These are phyloP conservation scores for Umbelopsis isabellina DNA, from an alignment of 192 early-diverging fungal species.

Conservation along the genomic window DNA sequence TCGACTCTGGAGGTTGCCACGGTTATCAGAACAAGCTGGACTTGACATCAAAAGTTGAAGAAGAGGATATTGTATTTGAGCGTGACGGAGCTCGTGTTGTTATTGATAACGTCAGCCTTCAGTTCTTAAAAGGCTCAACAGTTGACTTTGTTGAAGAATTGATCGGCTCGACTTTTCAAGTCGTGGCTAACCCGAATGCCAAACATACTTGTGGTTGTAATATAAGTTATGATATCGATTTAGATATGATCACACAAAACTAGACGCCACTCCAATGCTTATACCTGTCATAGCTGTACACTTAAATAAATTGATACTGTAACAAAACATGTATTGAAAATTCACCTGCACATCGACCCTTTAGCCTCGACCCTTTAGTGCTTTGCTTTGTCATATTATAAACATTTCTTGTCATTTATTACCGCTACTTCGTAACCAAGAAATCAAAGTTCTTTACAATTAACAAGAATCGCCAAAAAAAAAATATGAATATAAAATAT, in stretches of 20 bases:
- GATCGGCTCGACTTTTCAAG: constrained; percentile 79
- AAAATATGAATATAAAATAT: too few species aligned
- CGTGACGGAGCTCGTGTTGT: constrained; percentile 73
- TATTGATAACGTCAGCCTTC: constrained; percentile 73
- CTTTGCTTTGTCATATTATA: too few species aligned
- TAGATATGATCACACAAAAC: constrained; percentile 35
- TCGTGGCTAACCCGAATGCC: constrained; percentile 77
- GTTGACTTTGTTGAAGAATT: constrained; percentile 82
- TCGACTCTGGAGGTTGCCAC: constrained; percentile 88
- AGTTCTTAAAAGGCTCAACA: constrained; percentile 72
- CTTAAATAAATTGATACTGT: constrained; percentile 4
- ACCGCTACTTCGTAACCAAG: not conserved
- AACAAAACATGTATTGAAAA: too few species aligned
- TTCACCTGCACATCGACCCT: too few species aligned
- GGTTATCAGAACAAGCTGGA: constrained; percentile 86
- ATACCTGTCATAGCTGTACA: constrained; percentile 16
- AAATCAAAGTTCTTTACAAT: not conserved
- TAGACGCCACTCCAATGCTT: not conserved
- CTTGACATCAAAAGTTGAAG: constrained; percentile 63
- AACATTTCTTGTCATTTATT: too few species aligned
- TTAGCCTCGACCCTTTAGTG: too few species aligned
- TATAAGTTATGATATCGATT: constrained; percentile 46
- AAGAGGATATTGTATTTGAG: constrained; percentile 76
- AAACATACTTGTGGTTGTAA: constrained; percentile 49
- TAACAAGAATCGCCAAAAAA: not conserved